phyloP scores from a whole-genome alignment of 2,329 filamentous ascomycete genomes.

The Metarhizium brunneum region DNA sequence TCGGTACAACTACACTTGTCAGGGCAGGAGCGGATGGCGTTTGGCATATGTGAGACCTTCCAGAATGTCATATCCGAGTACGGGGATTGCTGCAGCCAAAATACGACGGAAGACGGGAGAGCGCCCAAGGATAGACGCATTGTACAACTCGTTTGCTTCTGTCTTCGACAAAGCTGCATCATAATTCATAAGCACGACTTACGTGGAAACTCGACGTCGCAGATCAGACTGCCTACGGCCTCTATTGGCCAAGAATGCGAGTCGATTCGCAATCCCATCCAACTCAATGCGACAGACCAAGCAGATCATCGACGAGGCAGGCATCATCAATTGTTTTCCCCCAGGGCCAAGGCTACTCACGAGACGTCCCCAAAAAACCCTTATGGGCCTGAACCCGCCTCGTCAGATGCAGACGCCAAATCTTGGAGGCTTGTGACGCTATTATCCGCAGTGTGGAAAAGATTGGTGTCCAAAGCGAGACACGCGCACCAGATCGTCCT shows the following conservation, averaged over 20 bases:
- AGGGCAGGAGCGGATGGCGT: constrained; percentile 1
- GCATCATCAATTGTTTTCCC: not conserved
- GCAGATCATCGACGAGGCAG: not conserved
- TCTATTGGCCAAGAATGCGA: not conserved
- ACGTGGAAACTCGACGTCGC: not conserved
- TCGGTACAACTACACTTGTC: not conserved
- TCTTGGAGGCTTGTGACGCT: constrained; percentile 3
- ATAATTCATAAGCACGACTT: not conserved
- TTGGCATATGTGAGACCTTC: not conserved
- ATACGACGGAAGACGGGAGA: not conserved
- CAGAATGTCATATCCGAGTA: not conserved
- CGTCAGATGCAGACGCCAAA: not conserved
- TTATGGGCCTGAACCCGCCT: not conserved
- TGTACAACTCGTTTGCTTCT: too few species aligned
- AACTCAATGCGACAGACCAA: not conserved
- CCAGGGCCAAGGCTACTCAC: too few species aligned
- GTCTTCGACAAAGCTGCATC: not conserved
- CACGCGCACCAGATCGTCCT: constrained; percentile 21
- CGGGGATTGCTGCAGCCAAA: not conserved
- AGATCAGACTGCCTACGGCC: not conserved
- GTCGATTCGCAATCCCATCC: not conserved
- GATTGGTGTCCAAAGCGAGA: constrained; percentile 10
- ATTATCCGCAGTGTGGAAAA: constrained; percentile 7
- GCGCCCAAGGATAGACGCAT: not conserved
- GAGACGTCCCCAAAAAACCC: not conserved